Evolutionary conservation across 352 stramenopile genomes (phyloP), one percentile per base, ranked within the genome.

Genomic region (Phytophthora multivora): DNA sequence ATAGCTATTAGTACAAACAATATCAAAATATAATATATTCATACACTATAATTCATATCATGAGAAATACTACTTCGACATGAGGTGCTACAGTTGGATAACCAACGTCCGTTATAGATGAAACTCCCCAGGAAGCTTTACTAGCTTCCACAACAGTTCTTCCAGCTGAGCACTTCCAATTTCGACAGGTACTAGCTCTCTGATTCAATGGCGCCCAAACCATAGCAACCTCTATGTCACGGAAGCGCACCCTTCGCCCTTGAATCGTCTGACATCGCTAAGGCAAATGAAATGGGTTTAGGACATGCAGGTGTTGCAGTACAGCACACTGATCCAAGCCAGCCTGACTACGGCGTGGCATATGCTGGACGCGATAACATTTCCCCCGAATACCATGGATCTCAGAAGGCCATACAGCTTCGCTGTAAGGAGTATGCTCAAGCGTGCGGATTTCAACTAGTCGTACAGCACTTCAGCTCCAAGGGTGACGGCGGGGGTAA

Each of bases 401-500:
- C 54, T 0, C 35, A 55, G 5, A 41, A 45, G 39, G 16, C 11
- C 5, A 63, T 63, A 2, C 45, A 63, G 1, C n/a, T 21, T 18
- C 36, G 35, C 0, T 55, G 36, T n/a, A 55, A 63, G 6, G n/a
- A 50, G 25, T 55, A 39, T n/a, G 16, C 25, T 5, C 13, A 51
- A 51, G 12, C 13, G 2, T 59, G 51, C 9, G 28, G 51, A 1
- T 59, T 51, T 16, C 31, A 36, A 10, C 19, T 59, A 3, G 3
- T 16, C 1, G 25, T 56, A 10, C 35, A 40, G 4, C 18, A 15
- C 11, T 49, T 30, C 13, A 19, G 11, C 13, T 15, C 13, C 2
- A 58, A 58, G 19, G 19, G 40, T 2, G 0, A 49, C 5, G 50
- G 38, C 19, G 25, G 0, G 3, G 50, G 25, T 11, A 72, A 72